Conservation (phyloP, 345 rosid species). For the Rubroshorea leprosula region DNA sequence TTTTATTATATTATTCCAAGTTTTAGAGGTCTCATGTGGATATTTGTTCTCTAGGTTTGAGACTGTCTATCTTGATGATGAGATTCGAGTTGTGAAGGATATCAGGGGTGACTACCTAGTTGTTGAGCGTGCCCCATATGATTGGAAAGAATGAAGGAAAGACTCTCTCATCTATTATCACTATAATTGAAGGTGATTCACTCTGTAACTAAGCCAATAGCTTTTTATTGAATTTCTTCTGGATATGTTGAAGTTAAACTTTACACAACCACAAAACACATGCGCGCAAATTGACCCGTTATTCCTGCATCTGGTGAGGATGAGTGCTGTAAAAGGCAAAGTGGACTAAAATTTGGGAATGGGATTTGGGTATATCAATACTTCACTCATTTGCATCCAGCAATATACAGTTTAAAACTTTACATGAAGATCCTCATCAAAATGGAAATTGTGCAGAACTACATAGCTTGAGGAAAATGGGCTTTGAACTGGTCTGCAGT, state of each 20-base stretch:
- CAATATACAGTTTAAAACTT: too few relatives aligned
- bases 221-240: not conserved
- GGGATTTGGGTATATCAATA: too few relatives aligned
- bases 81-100: slow-evolving; percentile 74
- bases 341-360: too few relatives aligned
- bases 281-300: too few relatives aligned
- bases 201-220: not conserved
- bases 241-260: not conserved
- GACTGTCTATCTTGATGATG: slow-evolving; percentile 52
- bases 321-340: too few relatives aligned
- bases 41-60: slow-evolving; percentile 47
- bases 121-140: slow-evolving; percentile 58
- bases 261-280: too few relatives aligned
- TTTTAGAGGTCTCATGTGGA: not conserved
- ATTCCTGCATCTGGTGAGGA: too few relatives aligned
- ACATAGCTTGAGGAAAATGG: not conserved
- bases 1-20: not conserved
- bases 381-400: too few relatives aligned
- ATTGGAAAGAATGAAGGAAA: slow-evolving; percentile 9
- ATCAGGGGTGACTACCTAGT: slow-evolving; percentile 68
- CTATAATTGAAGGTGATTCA: not conserved
- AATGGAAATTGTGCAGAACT: not conserved
- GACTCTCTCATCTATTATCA: not conserved
- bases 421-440: too few relatives aligned
- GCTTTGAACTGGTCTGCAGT: not conserved